Evolutionary conservation across 2,329 filamentous ascomycete species (phyloP).

Genomic region (Sporothrix brasiliensis): DNA sequence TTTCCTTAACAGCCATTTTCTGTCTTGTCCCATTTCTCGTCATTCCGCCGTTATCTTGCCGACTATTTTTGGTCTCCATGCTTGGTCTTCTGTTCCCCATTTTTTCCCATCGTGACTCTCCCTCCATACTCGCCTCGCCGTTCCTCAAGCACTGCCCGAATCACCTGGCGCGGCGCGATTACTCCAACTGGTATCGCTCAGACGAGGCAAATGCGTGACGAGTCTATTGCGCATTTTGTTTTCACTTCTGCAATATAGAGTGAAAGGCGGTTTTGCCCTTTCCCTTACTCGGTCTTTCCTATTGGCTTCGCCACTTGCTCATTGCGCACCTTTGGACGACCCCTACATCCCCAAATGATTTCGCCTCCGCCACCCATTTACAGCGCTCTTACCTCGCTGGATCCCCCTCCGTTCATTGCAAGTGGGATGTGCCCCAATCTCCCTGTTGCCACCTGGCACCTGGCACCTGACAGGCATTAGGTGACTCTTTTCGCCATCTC

Average conservation of each 20-base stretch:
- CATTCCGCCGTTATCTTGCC: conserved; percentile 8
- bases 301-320: conserved; percentile 7
- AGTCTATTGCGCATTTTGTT: background rate
- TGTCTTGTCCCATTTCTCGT: background rate
- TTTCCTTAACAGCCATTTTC: background rate
- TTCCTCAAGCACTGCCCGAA: background rate
- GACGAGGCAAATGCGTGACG: background rate
- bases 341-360: background rate
- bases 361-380: conserved; percentile 23
- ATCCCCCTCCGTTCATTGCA: background rate
- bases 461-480: conserved; percentile 12
- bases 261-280: background rate
- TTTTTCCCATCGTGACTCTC: conserved; percentile 22
- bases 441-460: conserved; percentile 31
- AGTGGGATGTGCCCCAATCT: background rate
- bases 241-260: background rate
- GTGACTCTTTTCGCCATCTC: conserved; percentile 19
- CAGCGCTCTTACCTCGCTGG: conserved; percentile 7
- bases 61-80: conserved; percentile 17
- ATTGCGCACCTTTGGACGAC: background rate
- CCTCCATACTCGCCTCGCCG: background rate
- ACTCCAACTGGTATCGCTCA: conserved; percentile 17
- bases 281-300: background rate
- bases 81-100: background rate
- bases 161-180: background rate